Percentiles rank a stretch among this genome's conserved stretches.
These are phyloP conservation scores for Curvularia spicifera DNA, from an alignment of 2,329 filamentous ascomycete genomes.

Conservation along the genomic window DNA sequence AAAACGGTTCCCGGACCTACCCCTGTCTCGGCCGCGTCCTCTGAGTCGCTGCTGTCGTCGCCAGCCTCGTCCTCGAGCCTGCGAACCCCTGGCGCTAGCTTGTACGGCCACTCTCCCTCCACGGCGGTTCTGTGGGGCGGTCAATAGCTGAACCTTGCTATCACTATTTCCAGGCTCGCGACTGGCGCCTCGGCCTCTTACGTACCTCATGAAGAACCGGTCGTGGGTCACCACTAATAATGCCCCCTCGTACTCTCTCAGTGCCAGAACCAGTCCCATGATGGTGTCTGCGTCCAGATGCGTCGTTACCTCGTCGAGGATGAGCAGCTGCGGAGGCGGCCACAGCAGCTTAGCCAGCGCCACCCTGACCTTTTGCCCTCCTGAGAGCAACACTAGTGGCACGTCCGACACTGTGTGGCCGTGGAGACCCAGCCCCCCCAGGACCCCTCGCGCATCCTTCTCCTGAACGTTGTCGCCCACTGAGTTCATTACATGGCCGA, in stretches of 20 bases:
- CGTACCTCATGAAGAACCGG: conserved; percentile 73
- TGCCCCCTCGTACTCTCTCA: conserved; percentile 74
- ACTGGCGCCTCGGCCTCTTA: neutral
- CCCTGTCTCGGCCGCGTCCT: conserved; percentile 55
- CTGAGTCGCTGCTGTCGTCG: conserved; percentile 52
- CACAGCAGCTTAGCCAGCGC: conserved; percentile 74
- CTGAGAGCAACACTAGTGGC: conserved; percentile 74
- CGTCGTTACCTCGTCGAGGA: conserved; percentile 83
- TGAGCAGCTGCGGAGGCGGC: conserved; percentile 71
- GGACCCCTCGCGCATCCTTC: conserved; percentile 69
- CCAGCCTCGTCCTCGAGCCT: conserved; percentile 51
- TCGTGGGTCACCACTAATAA: conserved; percentile 82
- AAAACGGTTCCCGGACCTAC: conserved; percentile 51
- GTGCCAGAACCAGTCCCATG: conserved; percentile 69
- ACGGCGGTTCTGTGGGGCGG: conserved; percentile 64
- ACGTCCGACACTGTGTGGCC: conserved; percentile 76
- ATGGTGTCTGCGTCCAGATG: conserved; percentile 86
- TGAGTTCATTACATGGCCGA: conserved; percentile 66
- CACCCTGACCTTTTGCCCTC: conserved; percentile 72
- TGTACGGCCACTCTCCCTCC: conserved; percentile 61
- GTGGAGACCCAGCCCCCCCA: conserved; percentile 72
- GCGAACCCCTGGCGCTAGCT: conserved; percentile 48
- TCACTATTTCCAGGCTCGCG: neutral
- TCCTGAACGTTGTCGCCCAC: conserved; percentile 64
- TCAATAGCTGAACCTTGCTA: conserved; percentile 17